Percentiles rank a stretch among this genome's conserved stretches.
phyloP scores from a whole-genome alignment of 1,139 yeast genomes.

The Yamadazyma sp. region DNA sequence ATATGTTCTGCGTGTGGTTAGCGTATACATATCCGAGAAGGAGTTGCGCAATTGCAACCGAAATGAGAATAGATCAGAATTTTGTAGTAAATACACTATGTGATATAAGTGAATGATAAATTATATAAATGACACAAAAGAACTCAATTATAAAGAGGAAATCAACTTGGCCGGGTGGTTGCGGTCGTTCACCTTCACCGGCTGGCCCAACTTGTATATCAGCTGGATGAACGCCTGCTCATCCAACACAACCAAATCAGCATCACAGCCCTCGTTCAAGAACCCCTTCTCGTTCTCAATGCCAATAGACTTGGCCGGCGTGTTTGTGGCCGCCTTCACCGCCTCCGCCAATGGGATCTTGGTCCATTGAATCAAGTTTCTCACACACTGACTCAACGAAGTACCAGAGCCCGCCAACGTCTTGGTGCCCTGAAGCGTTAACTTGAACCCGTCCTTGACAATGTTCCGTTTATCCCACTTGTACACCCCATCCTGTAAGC shows the following conservation, averaged over 20 bases:
- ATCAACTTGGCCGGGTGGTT: slow-evolving; percentile 21
- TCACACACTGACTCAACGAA: slow-evolving; percentile 52
- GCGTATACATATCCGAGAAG: background rate
- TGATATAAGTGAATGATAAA: too few species aligned
- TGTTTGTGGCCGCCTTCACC: slow-evolving; percentile 55
- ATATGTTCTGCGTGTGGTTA: slow-evolving; percentile 6
- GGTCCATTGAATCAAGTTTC: slow-evolving; percentile 57
- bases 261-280: slow-evolving; percentile 55
- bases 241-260: slow-evolving; percentile 56
- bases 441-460: slow-evolving; percentile 48
- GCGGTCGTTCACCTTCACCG: slow-evolving; percentile 18
- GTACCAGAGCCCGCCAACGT: slow-evolving; percentile 68
- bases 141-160: slow-evolving; percentile 17
- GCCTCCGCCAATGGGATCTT: slow-evolving; percentile 53
- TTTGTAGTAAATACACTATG: too few species aligned
- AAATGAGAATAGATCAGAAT: too few species aligned
- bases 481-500: slow-evolving; percentile 52
- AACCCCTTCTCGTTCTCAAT: slow-evolving; percentile 49
- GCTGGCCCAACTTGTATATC: slow-evolving; percentile 53
- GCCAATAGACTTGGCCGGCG: slow-evolving; percentile 54
- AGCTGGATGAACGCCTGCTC: slow-evolving; percentile 44
- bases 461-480: slow-evolving; percentile 51
- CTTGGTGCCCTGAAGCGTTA: slow-evolving; percentile 54
- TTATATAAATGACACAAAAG: background rate
- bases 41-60: background rate